Evolutionary conservation across 371 early-diverging fungal genomes (phyloP).

Genomic region (Smittium culicis): DNA sequence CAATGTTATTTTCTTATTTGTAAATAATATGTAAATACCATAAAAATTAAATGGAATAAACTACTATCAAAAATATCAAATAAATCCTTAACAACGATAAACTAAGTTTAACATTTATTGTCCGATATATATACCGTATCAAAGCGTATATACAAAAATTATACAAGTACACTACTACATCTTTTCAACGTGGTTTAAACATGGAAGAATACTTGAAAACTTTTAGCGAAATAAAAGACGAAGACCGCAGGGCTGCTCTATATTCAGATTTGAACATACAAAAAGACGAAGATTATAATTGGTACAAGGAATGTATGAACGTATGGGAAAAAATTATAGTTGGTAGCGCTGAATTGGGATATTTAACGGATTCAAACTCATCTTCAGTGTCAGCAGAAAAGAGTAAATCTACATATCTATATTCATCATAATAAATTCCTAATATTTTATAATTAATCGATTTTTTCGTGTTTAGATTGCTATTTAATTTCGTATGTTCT

Average conservation of each 20-base stretch:
- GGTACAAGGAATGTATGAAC: background rate
- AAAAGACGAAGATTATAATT: background rate
- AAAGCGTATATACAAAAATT: background rate
- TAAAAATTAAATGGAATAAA: background rate
- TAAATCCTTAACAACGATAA: background rate
- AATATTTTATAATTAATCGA: background rate
- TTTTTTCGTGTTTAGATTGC: too few species aligned
- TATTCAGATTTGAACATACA: constrained; percentile 4
- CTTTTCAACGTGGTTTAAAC: too few species aligned
- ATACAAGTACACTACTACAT: background rate
- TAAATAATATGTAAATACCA: background rate
- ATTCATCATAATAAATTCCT: too few species aligned
- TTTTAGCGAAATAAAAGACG: background rate
- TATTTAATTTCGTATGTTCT: too few species aligned
- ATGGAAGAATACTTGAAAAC: constrained; percentile 6
- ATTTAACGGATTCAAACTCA: background rate
- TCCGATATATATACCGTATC: background rate
- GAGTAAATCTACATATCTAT: too few species aligned
- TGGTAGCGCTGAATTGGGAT: background rate
- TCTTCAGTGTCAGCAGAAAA: too few species aligned
- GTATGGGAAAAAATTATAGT: constrained; percentile 6
- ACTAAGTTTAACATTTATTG: background rate
- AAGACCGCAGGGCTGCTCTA: constrained; percentile 3
- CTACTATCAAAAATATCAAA: background rate
- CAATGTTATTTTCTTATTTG: too few species aligned